Evolutionary conservation across 2,329 filamentous ascomycete species (phyloP), one percentile per base, ranked within the genome.

Genomic region (Curvularia verruculosa): DNA sequence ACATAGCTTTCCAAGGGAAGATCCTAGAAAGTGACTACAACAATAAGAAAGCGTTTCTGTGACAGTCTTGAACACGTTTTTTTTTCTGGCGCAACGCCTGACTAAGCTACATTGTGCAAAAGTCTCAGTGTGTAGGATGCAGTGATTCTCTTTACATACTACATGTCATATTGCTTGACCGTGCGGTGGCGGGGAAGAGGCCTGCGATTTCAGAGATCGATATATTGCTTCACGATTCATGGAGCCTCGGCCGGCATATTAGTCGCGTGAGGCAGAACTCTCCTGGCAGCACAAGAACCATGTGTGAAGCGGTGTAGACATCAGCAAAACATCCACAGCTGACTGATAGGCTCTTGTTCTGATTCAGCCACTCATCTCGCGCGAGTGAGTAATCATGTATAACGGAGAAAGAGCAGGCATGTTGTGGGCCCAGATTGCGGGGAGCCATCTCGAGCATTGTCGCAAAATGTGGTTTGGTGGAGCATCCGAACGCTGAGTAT

Each of bases 351-450:
- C 21, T 7, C 26, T 31, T 12, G 3, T 18, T 4, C 28, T 18
- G 18, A 15, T 34, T 7, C 26, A 29, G 29, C 18, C 43, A 31
- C 43, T 46, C 12, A 29, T 46, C 18, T n/a, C 12, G 43, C 15
- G 13, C 12, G n/a, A 31, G 43, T 19, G 12, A 37, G 23, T n/a
- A 26, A 13, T 15, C 21, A 15, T 39, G 23, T n/a, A 23, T 28
- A 46, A 7, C 19, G 80, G 13, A 56, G 89, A 51, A 86, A 87
- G 24, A 26, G 12, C 24, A 46, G 34, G 12, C n/a, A 10, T 39
- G 28, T 7, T 15, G 18, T 18, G 19, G 29, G 23, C 41, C 21
- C 1, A 5, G 19, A 26, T 31, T 19, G 39, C 39, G 46, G 19
- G 18, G n/a, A 23, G 18, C 29, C 40, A 29, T 26, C 21, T 21